phyloP scores from a whole-genome alignment of 2,329 filamentous ascomycete genomes.

The Paecilomyces sp. region DNA sequence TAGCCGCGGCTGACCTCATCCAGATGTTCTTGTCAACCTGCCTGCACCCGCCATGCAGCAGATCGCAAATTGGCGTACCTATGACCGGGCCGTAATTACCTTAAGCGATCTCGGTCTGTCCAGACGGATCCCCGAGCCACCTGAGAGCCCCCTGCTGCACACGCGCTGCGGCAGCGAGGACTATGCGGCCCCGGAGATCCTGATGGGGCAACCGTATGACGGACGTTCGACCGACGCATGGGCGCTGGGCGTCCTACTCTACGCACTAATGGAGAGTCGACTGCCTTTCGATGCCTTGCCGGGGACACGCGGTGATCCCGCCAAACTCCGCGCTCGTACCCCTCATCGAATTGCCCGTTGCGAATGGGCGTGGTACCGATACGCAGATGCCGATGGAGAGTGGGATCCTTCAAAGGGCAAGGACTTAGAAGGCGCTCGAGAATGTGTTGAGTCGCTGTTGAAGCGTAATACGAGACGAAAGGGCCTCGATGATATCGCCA shows the following conservation, averaged over 20 bases:
- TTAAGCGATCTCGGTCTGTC: constrained; percentile 89
- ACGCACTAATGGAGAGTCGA: constrained; percentile 86
- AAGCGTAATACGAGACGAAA: constrained; percentile 76
- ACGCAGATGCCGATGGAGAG: constrained; percentile 75
- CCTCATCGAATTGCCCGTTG: constrained; percentile 92
- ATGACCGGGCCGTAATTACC: constrained; percentile 77
- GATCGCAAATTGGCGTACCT: constrained; percentile 61
- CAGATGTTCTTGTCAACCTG: constrained; percentile 88
- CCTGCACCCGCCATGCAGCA: constrained; percentile 60
- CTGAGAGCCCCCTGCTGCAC: constrained; percentile 77
- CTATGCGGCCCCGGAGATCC: constrained; percentile 92
- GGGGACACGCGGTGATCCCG: constrained; percentile 62
- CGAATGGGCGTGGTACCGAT: constrained; percentile 92
- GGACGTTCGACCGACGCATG: constrained; percentile 88
- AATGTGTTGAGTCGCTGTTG: constrained; percentile 75
- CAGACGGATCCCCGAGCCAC: constrained; percentile 64
- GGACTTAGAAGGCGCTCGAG: constrained; percentile 66
- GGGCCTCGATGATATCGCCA: constrained; percentile 65
- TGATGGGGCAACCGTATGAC: constrained; percentile 92
- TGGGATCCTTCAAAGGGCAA: constrained; percentile 65
- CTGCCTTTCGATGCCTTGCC: constrained; percentile 89
- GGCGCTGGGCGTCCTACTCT: constrained; percentile 88
- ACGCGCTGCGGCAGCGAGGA: constrained; percentile 95
- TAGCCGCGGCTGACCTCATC: constrained; percentile 9
- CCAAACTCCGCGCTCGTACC: constrained; percentile 70